These are phyloP conservation scores for Zasmidium citrigriseum DNA, from an alignment of 2,329 filamentous ascomycete species.

Conservation along the genomic window DNA sequence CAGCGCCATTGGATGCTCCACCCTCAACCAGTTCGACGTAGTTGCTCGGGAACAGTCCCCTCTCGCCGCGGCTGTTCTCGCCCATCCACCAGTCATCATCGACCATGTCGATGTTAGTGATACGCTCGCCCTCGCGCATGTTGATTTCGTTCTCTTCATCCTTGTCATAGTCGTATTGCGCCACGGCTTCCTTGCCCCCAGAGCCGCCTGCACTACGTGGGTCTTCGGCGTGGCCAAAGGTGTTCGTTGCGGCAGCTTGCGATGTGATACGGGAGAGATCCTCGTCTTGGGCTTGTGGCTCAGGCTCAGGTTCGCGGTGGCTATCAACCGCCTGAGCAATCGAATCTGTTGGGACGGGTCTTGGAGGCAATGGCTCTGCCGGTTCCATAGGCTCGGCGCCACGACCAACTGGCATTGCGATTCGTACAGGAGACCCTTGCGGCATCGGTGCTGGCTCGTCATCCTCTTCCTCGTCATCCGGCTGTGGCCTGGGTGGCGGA, in stretches of 20 bases:
- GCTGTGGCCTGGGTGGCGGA: slow-evolving; percentile 43
- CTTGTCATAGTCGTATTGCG: slow-evolving; percentile 96
- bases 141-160: slow-evolving; percentile 97
- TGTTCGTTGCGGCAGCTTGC: slow-evolving; percentile 46
- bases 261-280: slow-evolving; percentile 56
- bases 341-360: slow-evolving; percentile 64
- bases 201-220: slow-evolving; percentile 37
- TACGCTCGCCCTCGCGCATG: slow-evolving; percentile 80
- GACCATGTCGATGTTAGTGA: slow-evolving; percentile 94
- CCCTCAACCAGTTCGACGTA: slow-evolving; percentile 82
- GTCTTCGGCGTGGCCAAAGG: slow-evolving; percentile 46
- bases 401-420: slow-evolving; percentile 82
- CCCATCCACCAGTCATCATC: slow-evolving; percentile 99
- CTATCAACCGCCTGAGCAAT: slow-evolving; percentile 63
- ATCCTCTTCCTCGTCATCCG: slow-evolving; percentile 30
- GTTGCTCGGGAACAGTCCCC: slow-evolving; percentile 92
- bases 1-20: slow-evolving; percentile 39
- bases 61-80: slow-evolving; percentile 79
- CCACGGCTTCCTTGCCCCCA: slow-evolving; percentile 70
- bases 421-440: slow-evolving; percentile 73
- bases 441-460: slow-evolving; percentile 44
- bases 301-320: slow-evolving; percentile 66
- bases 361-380: slow-evolving; percentile 48
- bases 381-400: slow-evolving; percentile 57
- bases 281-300: slow-evolving; percentile 61